Conservation (phyloP, 1,139 yeast genomes). For the Taphrina wiesneri region DNA sequence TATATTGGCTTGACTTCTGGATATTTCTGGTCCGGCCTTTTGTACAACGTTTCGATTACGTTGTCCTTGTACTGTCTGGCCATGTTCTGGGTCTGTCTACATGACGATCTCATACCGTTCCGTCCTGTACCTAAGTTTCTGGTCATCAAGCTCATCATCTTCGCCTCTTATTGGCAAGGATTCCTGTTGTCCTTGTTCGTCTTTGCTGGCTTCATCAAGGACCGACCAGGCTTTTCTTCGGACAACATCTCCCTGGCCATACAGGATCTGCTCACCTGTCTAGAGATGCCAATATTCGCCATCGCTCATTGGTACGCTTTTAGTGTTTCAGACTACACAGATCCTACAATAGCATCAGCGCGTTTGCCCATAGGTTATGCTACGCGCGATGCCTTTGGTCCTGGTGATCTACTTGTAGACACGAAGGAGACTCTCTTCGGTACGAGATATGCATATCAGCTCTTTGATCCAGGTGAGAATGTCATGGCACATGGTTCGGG, state of each 20-base stretch:
- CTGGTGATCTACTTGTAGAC: constrained; percentile 73
- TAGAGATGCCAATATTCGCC: constrained; percentile 84
- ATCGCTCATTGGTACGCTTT: constrained; percentile 86
- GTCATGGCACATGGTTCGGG: constrained; percentile 53
- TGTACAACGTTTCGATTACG: constrained; percentile 79
- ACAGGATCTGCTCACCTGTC: constrained; percentile 77
- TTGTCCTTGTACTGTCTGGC: constrained; percentile 82
- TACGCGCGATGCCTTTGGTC: constrained; percentile 69
- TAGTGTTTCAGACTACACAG: constrained; percentile 81
- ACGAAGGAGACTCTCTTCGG: constrained; percentile 75
- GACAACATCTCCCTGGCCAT: constrained; percentile 54
- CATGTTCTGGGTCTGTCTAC: constrained; percentile 85
- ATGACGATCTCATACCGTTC: constrained; percentile 72
- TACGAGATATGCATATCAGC: constrained; percentile 73
- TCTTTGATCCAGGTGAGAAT: constrained; percentile 60
- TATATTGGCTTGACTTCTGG: constrained; percentile 54
- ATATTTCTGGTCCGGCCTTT: constrained; percentile 65
- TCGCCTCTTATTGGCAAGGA: constrained; percentile 98
- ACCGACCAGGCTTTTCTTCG: constrained; percentile 44
- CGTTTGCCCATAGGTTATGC: constrained; percentile 58
- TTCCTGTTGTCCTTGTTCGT: constrained; percentile 64
- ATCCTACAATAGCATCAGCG: constrained; percentile 98
- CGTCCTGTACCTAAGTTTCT: constrained; percentile 89
- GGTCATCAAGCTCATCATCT: constrained; percentile 87
- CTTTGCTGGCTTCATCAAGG: constrained; percentile 55